Evolutionary conservation across 352 stramenopile genomes (phyloP), one percentile per base, ranked within the genome.

Genomic region (Phytophthora ramorum): DNA sequence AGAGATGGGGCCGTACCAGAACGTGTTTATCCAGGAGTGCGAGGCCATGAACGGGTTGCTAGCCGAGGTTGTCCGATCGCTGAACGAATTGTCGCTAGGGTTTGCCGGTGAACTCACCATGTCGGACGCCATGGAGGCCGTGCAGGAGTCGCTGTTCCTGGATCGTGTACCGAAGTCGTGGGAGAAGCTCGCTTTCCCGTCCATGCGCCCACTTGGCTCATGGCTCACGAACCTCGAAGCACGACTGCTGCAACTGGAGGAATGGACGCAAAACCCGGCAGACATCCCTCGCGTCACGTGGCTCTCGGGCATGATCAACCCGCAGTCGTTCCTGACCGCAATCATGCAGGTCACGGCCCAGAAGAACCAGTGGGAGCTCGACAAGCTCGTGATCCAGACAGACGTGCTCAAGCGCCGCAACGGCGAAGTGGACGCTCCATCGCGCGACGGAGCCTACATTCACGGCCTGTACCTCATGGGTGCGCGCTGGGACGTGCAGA

Each of bases 261-360:
- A 99, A 58, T 99, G 97, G 97, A 97, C 92, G 40, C 90, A 98
- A 64, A 99, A 98, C 70, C 97, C 95, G 10, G 90, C 79, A 24
- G 97, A 99, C 32, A 98, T 99, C 49, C 97, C 97, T 24, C 96
- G 93, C 50, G 96, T 98, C 47, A 99, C 96, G 58, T 98, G 93
- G 93, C 64, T 99, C 26, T 97, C 89, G 20, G 95, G 95, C 20
- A 89, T 99, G 70, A 82, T 98, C 54, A 99, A 99, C 59, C 96
- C 96, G 32, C 97, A 98, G 73, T 98, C 93, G 58, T 99, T 99
- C 84, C 71, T 99, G 22, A 99, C 96, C 17, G 96, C 96, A 12
- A 98, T 99, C 73, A 98, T 98, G 79, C 96, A 99, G 77, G 96
- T 99, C 19, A 98, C 96, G 22, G 97, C 96, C n/a, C 96, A 99